Evolutionary conservation across 192 early-diverging fungal genomes (phyloP), one percentile per base, ranked within the genome.

Genomic region (Coemansia sp.): DNA sequence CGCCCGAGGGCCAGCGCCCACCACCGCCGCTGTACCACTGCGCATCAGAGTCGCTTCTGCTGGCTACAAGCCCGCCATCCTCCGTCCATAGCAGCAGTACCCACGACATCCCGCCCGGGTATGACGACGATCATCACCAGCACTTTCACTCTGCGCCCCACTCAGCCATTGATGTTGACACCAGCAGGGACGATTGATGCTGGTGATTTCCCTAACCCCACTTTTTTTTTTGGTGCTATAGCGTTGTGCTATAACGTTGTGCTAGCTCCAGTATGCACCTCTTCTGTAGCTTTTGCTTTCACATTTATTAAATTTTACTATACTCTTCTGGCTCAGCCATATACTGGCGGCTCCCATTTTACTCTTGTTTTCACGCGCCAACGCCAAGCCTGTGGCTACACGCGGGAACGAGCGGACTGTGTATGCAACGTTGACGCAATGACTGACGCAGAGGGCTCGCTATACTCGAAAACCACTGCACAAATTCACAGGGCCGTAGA

Each of bases 21-120:
- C 83, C 83, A 36, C 83, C 83, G 41, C 83, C 83, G 3, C 59
- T 75, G 66, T 85, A 85, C 77, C 91, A 91, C 13, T 81, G 86
- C 44, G 88, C 89, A 66, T 65, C 85, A 20, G 93, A 84, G 15
- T 88, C 91, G 6, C 75, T 91, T 44, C 75, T 94, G 40, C 75
- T 94, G 24, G 71, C 63, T 11, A 44, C 72, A 4, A 70, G 51
- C 4, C 47, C 63, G 20, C 10, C 54, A 22, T 11, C 49, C 49
- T 51, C 20, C 20, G 20, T 22, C 49, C 24, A 9, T 51, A 57
- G 54, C 47, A 22, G 3, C n/a, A 51, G 47, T 12, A 12, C 18
- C 31, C 47, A 66, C 36, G 47, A 46, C 18, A 16, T 20, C 24
- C 77, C 72, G 22, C 80, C 80, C 1, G 34, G 69, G 2, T 82